Evolutionary conservation across 305 asterid species (phyloP).

Genomic region (Petunia hybrid): DNA sequence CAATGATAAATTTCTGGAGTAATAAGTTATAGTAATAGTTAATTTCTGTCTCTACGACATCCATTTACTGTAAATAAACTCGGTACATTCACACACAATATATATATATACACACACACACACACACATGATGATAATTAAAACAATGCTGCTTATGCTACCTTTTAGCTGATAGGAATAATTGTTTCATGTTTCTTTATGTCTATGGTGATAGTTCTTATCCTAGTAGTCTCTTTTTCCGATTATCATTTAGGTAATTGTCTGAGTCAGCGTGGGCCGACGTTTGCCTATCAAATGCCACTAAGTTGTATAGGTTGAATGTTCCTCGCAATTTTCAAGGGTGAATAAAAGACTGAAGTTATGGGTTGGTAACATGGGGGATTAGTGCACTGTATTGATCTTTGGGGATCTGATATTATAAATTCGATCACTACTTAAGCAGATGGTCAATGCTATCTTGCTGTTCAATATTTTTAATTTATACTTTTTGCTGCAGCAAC

Average conservation of each 20-base stretch:
- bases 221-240: background rate
- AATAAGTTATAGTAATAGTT: background rate
- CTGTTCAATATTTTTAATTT: background rate
- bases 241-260: background rate
- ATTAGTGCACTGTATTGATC: background rate
- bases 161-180: constrained; percentile 1
- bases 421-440: background rate
- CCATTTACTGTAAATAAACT: background rate
- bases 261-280: background rate
- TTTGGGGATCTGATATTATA: background rate
- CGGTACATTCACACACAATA: too few relatives aligned
- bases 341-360: constrained; percentile 10
- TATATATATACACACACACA: too few relatives aligned
- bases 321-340: background rate
- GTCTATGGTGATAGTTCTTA: background rate
- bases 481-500: background rate
- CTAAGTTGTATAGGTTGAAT: constrained; percentile 2
- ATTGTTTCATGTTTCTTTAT: background rate
- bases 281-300: background rate
- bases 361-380: background rate
- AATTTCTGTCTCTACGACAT: background rate
- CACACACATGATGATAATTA: too few relatives aligned
- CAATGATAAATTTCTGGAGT: too few relatives aligned
- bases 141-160: background rate
- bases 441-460: background rate